Percentiles rank a stretch among this genome's conserved stretches.
Evolutionary conservation across 306 rosid species (phyloP).

Genomic region (Astragalus membranaceus): DNA sequence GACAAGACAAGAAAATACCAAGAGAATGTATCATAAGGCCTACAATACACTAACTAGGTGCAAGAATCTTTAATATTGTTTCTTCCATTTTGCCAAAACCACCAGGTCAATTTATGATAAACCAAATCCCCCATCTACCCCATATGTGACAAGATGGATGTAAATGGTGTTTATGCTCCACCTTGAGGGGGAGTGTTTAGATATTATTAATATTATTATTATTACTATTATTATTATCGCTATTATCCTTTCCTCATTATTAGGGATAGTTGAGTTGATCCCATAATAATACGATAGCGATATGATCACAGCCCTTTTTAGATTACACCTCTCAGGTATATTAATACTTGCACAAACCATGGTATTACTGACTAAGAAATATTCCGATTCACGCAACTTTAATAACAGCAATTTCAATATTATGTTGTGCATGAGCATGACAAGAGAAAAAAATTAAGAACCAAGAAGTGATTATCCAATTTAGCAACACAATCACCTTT

Average conservation of each 20-base stretch:
- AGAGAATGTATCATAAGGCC: too few species aligned
- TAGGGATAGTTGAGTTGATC: too few species aligned
- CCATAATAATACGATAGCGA: too few species aligned
- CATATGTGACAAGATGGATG: background rate
- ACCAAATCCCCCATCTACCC: background rate
- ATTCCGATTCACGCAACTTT: too few species aligned
- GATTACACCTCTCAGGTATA: background rate
- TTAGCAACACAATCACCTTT: conserved; percentile 50
- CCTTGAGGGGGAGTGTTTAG: too few species aligned
- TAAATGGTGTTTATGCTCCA: background rate
- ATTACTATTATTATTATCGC: too few species aligned
- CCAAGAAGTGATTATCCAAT: background rate
- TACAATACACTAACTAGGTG: background rate
- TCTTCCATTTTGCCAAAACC: background rate
- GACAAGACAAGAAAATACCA: too few species aligned
- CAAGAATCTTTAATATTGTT: background rate
- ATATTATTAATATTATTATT: too few species aligned
- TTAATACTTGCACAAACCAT: too few species aligned
- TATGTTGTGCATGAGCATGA: background rate
- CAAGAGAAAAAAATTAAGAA: background rate
- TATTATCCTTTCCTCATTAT: too few species aligned
- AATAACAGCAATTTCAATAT: background rate
- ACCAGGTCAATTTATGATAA: background rate
- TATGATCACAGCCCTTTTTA: too few species aligned
- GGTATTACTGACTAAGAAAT: too few species aligned